Evolutionary conservation across 768 basidiomycete species (phyloP).

Genomic region (Lactarius vividus): DNA sequence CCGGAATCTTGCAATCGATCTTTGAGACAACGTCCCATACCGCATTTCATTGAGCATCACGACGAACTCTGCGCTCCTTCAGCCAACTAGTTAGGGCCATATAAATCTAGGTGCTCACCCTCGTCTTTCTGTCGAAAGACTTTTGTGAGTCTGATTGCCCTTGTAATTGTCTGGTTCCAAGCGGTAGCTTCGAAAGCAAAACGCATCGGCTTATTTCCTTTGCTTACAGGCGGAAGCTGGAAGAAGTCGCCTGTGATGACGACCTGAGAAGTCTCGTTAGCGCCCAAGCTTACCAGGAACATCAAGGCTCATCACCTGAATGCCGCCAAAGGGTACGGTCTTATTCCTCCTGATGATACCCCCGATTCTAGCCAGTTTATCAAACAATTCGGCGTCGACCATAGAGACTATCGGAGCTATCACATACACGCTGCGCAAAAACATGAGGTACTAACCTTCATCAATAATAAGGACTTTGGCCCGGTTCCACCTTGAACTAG

Average conservation of each 20-base stretch:
- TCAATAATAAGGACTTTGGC: conserved; percentile 84
- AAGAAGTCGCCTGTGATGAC: conserved; percentile 98
- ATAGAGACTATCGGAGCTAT: conserved; percentile 72
- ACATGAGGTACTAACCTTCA: conserved; percentile 50
- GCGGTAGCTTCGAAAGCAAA: conserved; percentile 89
- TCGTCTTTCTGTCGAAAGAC: conserved; percentile 95
- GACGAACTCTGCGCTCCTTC: conserved; percentile 64
- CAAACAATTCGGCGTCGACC: conserved; percentile 91
- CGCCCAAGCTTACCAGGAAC: background rate
- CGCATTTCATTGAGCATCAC: conserved; percentile 99
- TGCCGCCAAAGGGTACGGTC: conserved; percentile 80
- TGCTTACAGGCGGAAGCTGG: conserved; percentile 91
- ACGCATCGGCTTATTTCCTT: conserved; percentile 55
- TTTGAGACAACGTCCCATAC: conserved; percentile 65
- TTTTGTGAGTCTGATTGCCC: conserved; percentile 89
- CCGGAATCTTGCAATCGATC: conserved; percentile 70
- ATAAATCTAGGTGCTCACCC: conserved; percentile 45
- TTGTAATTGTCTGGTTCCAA: conserved; percentile 73
- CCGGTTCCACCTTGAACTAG: conserved; percentile 72
- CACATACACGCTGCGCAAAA: conserved; percentile 11
- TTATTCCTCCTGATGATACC: conserved; percentile 55
- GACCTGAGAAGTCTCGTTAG: conserved; percentile 45
- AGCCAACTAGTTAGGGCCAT: conserved; percentile 13
- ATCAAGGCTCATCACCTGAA: conserved; percentile 55
- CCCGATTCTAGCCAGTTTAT: conserved; percentile 81